These are phyloP conservation scores for Gaeumannomyces tritici DNA, from an alignment of 2,329 filamentous ascomycete genomes.

Conservation along the genomic window DNA sequence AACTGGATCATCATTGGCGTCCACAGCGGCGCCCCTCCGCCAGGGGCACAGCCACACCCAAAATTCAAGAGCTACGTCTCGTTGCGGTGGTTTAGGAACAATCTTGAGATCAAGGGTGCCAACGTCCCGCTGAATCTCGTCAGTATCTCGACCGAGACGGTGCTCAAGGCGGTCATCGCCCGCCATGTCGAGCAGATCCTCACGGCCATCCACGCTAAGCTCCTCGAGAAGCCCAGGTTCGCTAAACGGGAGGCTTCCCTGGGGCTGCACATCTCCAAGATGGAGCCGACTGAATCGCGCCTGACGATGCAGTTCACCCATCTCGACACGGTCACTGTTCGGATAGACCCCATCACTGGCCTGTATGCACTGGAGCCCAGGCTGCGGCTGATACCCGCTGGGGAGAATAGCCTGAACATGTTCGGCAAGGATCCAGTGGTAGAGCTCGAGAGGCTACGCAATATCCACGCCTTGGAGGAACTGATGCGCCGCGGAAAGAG, in stretches of 20 bases:
- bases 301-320: conserved; percentile 62
- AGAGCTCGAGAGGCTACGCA: conserved; percentile 53
- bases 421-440: conserved; percentile 41
- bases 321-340: conserved; percentile 49
- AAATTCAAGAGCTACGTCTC: conserved; percentile 45
- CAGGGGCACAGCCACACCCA: conserved; percentile 25
- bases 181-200: conserved; percentile 67
- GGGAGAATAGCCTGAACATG: conserved; percentile 56
- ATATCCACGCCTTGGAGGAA: conserved; percentile 49
- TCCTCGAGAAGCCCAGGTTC: conserved; percentile 53
- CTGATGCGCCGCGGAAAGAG: conserved; percentile 50
- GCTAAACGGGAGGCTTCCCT: conserved; percentile 48
- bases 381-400: conserved; percentile 41
- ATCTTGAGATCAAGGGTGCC: conserved; percentile 61
- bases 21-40: conserved; percentile 42
- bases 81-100: conserved; percentile 77
- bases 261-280: conserved; percentile 44
- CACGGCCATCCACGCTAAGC: conserved; percentile 49
- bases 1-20: conserved; percentile 89
- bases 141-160: conserved; percentile 61
- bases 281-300: conserved; percentile 56
- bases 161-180: conserved; percentile 67
- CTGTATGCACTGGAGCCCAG: conserved; percentile 60
- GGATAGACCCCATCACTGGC: conserved; percentile 73
- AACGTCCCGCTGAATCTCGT: conserved; percentile 58